Conservation (phyloP, 208 protist species). For the Herpetomonas tarakana region DNA sequence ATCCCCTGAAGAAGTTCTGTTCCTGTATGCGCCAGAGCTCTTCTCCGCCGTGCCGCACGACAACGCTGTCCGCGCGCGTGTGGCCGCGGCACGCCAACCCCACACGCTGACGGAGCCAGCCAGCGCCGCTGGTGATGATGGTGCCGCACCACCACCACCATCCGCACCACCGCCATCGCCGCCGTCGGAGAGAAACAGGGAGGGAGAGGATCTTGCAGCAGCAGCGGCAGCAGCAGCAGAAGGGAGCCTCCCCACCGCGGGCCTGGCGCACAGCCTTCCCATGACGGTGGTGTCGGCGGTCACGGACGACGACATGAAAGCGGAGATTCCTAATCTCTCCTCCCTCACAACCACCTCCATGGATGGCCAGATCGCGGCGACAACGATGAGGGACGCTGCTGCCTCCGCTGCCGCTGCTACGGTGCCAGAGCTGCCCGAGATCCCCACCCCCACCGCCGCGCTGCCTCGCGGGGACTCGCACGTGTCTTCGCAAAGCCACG, state of each 20-base stretch:
- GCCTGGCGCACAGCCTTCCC: background rate
- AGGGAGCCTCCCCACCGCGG: too few relatives aligned
- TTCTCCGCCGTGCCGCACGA: background rate
- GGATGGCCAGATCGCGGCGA: too few relatives aligned
- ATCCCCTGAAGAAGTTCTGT: conserved; percentile 47
- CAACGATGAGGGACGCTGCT: background rate
- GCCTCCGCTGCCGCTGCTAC: background rate
- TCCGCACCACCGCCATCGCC: too few relatives aligned
- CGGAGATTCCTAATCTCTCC: too few relatives aligned
- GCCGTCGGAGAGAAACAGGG: background rate
- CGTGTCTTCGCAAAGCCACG: background rate
- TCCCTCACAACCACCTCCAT: too few relatives aligned
- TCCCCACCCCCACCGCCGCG: background rate
- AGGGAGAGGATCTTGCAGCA: background rate
- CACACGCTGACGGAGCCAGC: background rate
- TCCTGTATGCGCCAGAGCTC: conserved; percentile 19
- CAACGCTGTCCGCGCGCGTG: background rate
- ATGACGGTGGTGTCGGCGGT: background rate
- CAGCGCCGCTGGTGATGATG: background rate
- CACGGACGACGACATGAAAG: background rate
- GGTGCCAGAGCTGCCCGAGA: too few relatives aligned
- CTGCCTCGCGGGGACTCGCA: background rate
- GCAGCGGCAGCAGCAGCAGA: background rate
- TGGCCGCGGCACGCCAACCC: background rate
- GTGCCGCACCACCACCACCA: background rate